Evolutionary conservation across 2,329 filamentous ascomycete genomes (phyloP), one percentile per base, ranked within the genome.

Genomic region (Proliferodiscus dingleyae): DNA sequence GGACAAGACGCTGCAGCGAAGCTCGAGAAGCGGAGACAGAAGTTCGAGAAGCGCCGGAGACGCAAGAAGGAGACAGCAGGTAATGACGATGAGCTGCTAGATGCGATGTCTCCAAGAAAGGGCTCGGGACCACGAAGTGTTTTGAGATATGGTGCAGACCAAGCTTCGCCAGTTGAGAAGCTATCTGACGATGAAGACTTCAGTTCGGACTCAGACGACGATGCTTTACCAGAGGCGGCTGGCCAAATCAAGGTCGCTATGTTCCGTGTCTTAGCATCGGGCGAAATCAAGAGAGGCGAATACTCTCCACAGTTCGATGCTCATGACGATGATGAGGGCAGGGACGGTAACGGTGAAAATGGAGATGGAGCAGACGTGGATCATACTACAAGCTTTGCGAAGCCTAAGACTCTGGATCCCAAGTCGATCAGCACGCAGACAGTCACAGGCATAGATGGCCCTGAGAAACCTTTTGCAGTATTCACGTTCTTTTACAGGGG

Each of bases 361-460:
- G 73, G 74, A 22, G 80, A 86, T 49, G 87, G 90, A 58, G 85
- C 81, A 32, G 89, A 95, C 61, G 80, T 96, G 46, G 93, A 97
- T 68, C 93, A 98, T 65, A 97, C 93, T 2, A 97, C 93, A 6
- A 95, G 90, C 64, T 97, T 97, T 67, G 91, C 91, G 8, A 95
- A 96, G 69, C 91, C 90, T 11, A 97, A 96, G 74, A 86, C 89
- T 1, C 75, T 96, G 43, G 94, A 97, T 69, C 91, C 91, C 0
- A 96, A 96, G 70, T 89, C 89, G 2, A 98, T 98, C 63, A 97
- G 90, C 63, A 98, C 93, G 2, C 93, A 98, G 69, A 98, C 93
- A 0, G 93, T 98, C n/a, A 97, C 93, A 7, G 93, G 91, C 15
- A 95, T 97, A 52, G 93, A 98, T 65, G 88, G 89, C 0, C 89